phyloP scores from a whole-genome alignment of 129 eudicot genomes.

The Tagetes erecta region DNA sequence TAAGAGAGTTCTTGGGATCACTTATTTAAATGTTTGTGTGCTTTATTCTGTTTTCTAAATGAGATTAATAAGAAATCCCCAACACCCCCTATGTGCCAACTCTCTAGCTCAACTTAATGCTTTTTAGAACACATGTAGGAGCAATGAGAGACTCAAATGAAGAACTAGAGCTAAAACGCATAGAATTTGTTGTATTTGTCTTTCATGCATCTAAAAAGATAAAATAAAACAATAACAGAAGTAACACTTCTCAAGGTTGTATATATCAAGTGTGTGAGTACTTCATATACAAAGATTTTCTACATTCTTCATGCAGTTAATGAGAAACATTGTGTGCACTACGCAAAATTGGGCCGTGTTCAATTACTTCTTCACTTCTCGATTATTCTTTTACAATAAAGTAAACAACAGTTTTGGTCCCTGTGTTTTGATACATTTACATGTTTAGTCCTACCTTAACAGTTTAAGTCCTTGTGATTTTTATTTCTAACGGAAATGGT shows the following conservation, averaged over 20 bases:
- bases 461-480: too few species aligned
- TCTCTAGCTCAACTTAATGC: background rate
- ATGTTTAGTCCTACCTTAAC: too few species aligned
- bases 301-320: constrained; percentile 3
- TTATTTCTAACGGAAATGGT: too few species aligned
- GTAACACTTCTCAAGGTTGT: constrained; percentile 7
- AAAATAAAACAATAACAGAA: background rate
- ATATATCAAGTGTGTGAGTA: background rate
- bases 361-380: constrained; percentile 4
- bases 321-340: background rate
- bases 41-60: background rate
- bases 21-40: background rate
- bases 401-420: too few species aligned
- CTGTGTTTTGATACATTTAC: too few species aligned
- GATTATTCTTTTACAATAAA: background rate
- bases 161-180: background rate
- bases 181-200: background rate
- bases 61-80: background rate
- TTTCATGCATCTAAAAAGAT: background rate
- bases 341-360: background rate
- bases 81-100: background rate
- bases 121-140: background rate
- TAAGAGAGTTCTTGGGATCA: background rate
- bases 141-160: background rate
- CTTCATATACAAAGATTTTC: background rate